Base-by-base conservation (phyloP, 2,329 filamentous ascomycete genomes). In the Penicillium sp. region DNA sequence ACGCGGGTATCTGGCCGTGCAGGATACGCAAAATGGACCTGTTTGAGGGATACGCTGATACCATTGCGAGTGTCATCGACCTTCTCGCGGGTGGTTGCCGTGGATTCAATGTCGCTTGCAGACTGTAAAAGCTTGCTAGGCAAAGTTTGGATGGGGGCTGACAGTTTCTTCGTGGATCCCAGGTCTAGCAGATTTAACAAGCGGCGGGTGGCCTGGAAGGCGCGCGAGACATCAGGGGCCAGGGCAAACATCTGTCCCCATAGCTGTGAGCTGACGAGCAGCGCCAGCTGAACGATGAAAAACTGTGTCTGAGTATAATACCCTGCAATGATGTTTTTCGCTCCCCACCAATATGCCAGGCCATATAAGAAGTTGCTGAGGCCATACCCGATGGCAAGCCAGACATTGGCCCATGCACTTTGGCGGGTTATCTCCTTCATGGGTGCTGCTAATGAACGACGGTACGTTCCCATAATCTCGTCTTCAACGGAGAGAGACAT, bases 321-420 rank as follows among this genome's bases (percentile, higher is more conserved):
- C 7, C 88, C 88, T 37, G 81, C 79, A 50, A 86, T 82, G 59
- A 91, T 89, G 61, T 86, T 84, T 63, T 84, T 87, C 0, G 88
- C 82, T 2, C 89, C 89, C 88, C 89, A 92, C 87, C 89, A 92
- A 73, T 90, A 91, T 0, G 88, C 86, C 54, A 92, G 82, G 0
- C 87, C 86, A 67, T 91, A 89, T 29, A 90, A 83, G 48, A 89
- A 79, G 67, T 87, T 88, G 23, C 85, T 82, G 4, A 76, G 54
- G 46, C 71, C 69, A 46, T 76, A 77, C 2, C 74, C 72, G 46
- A 78, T 71, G 3, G 77, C 77, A 45, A 78, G 70, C 71, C 76
- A 78, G 21, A 79, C 66, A 62, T 74, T 78, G 9, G 76, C 73
- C 45, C 78, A 75, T 31, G 80, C 65, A 29, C 77, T 81, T 29